Percentiles rank a stretch among this genome's conserved stretches.
These are phyloP conservation scores for Geranium incanum DNA, from an alignment of 441 rosid species.

Conservation along the genomic window DNA sequence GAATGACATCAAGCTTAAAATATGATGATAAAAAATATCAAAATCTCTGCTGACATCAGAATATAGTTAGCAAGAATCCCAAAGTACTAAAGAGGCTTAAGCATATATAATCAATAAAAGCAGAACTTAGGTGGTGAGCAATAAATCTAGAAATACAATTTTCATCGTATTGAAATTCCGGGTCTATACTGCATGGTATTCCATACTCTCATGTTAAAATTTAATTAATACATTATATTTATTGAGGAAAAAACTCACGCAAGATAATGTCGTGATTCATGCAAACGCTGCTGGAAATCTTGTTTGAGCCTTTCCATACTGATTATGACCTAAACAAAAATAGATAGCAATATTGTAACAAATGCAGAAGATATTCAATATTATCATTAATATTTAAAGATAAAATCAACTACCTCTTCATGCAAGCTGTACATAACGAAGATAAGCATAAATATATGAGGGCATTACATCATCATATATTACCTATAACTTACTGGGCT, in stretches of 20 bases:
- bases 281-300: slow-evolving; percentile 42
- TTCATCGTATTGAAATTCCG: background rate
- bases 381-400: no score
- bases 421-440: no score
- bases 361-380: slow-evolving; percentile 4
- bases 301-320: slow-evolving; percentile 84
- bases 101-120: background rate
- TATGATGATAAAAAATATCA: background rate
- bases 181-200: background rate
- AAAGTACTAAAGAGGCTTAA: background rate
- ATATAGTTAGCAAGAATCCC: background rate
- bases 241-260: slow-evolving; percentile 30
- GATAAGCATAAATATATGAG: no score
- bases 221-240: slow-evolving; percentile 9
- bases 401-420: no score
- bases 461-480: no score
- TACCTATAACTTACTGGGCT: no score
- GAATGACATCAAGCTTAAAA: background rate
- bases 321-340: slow-evolving; percentile 49
- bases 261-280: slow-evolving; percentile 42
- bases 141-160: background rate
- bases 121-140: background rate
- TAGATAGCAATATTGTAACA: slow-evolving; percentile 9
- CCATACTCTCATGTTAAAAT: background rate
- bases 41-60: background rate